Evolutionary conservation across 352 stramenopile species (phyloP), one percentile per base, ranked within the genome.

Genomic region (Phytophthora aleatoria): DNA sequence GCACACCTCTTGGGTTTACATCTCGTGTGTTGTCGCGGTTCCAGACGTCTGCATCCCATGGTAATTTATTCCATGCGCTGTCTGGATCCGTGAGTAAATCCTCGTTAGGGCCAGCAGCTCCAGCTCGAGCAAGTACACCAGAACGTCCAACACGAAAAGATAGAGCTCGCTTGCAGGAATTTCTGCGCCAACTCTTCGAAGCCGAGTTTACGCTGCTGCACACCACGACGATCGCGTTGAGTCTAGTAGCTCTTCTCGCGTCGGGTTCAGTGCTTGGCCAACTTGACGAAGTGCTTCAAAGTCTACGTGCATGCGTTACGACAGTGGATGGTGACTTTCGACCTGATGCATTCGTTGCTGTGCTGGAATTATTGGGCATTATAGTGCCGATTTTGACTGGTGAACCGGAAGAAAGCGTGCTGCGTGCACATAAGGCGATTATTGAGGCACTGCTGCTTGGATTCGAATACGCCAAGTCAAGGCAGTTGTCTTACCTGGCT

Each of bases 11-110:
- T 33, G 61, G 77, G 5, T 92, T 94, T 56, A 91, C 83, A 2
- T 90, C 83, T n/a, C 78, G 85, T 15, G 75, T 94, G 24, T 55
- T 92, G 15, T 94, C 83, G n/a, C 79, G 80, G 16, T 82, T 94
- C 13, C 80, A 91, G 16, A 79, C 71, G 11, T 75, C 66, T 35
- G 44, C 62, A 8, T 85, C 83, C 0, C 74, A 87, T 12, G 75
- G 71, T 4, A 85, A 77, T 57, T 55, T 92, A 8, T 91, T 92
- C 41, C 70, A 87, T 31, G 77, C 72, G 13, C 47, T 92, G 10
- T 81, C 77, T 20, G 73, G 74, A 4, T 74, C 82, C 1, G 65
- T 69, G 35, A 68, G 42, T 47, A 77, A 77, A 49, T 53, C 60
- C 2, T 48, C 60, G 24, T 27, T 60, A 47, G 38, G 53, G 11